Conservation (phyloP, 495 filamentous ascomycete genomes). For the Penicillium angulare region DNA sequence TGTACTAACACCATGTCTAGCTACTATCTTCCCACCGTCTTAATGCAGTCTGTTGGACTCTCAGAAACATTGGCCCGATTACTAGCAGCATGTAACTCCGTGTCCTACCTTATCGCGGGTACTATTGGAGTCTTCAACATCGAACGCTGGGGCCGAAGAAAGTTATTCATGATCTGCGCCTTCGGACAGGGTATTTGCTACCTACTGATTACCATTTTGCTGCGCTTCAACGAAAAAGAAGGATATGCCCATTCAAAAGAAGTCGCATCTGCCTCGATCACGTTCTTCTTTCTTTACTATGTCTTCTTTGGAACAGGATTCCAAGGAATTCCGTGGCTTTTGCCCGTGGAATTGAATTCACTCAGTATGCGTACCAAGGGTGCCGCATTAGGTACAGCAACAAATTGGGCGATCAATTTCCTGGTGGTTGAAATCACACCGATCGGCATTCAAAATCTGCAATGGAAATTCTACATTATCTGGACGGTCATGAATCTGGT, state of each 20-base stretch:
- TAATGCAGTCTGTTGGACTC: slow-evolving; percentile 39
- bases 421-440: slow-evolving; percentile 7
- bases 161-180: slow-evolving; percentile 37
- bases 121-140: slow-evolving; percentile 39
- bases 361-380: slow-evolving; percentile 35
- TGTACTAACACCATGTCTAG: background rate
- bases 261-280: slow-evolving; percentile 27
- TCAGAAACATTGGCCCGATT: slow-evolving; percentile 37
- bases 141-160: slow-evolving; percentile 39
- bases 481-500: slow-evolving; percentile 10
- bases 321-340: slow-evolving; percentile 7
- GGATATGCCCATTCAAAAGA: slow-evolving; percentile 8
- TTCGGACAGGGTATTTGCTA: slow-evolving; percentile 45
- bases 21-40: background rate
- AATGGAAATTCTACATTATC: slow-evolving; percentile 7
- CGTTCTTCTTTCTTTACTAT: slow-evolving; percentile 46
- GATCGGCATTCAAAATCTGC: slow-evolving; percentile 5
- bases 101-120: slow-evolving; percentile 29
- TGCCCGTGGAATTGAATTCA: slow-evolving; percentile 43
- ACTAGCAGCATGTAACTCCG: slow-evolving; percentile 40
- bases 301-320: slow-evolving; percentile 45
- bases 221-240: slow-evolving; percentile 35
- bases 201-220: slow-evolving; percentile 43
- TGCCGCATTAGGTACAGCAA: slow-evolving; percentile 35
- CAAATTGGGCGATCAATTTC: slow-evolving; percentile 28